Evolutionary conservation across 2,329 filamentous ascomycete species (phyloP).

Genomic region (Aspergillus thermomutatus): DNA sequence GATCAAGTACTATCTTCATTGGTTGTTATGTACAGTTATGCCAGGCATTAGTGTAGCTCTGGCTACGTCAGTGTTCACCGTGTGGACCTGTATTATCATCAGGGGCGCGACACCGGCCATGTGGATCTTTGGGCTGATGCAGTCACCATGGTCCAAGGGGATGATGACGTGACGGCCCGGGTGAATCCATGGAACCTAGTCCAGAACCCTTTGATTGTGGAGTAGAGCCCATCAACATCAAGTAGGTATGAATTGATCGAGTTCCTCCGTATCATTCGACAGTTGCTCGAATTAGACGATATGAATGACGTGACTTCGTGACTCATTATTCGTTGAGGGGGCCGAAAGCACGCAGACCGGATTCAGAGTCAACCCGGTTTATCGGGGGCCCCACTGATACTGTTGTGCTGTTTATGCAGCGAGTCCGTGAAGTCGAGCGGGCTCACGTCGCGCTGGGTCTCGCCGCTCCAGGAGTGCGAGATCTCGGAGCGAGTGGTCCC

Average conservation of each 20-base stretch:
- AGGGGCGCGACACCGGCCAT: too few relatives aligned
- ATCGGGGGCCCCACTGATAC: not conserved
- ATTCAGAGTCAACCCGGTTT: not conserved
- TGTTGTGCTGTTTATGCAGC: slow-evolving; percentile 3
- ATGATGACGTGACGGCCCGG: too few relatives aligned
- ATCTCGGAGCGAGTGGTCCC: slow-evolving; percentile 22
- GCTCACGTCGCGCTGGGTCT: slow-evolving; percentile 22
- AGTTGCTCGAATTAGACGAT: too few relatives aligned
- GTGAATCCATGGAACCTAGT: too few relatives aligned
- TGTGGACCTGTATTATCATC: too few relatives aligned
- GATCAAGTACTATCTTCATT: too few relatives aligned
- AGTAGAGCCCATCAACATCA: not conserved
- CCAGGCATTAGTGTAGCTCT: not conserved
- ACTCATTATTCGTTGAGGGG: slow-evolving; percentile 8
- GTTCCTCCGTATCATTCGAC: not conserved
- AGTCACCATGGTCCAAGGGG: too few relatives aligned
- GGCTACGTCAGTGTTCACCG: not conserved
- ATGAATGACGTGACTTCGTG: slow-evolving; percentile 6
- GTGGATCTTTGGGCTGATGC: too few relatives aligned
- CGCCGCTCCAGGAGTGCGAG: slow-evolving; percentile 29
- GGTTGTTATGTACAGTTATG: not conserved
- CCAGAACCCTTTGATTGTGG: not conserved
- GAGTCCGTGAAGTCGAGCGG: slow-evolving; percentile 23
- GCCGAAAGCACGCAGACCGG: too few relatives aligned
- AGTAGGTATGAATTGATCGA: not conserved